Evolutionary conservation across 352 stramenopile species (phyloP).

Genomic region (Detonula confervacea): DNA sequence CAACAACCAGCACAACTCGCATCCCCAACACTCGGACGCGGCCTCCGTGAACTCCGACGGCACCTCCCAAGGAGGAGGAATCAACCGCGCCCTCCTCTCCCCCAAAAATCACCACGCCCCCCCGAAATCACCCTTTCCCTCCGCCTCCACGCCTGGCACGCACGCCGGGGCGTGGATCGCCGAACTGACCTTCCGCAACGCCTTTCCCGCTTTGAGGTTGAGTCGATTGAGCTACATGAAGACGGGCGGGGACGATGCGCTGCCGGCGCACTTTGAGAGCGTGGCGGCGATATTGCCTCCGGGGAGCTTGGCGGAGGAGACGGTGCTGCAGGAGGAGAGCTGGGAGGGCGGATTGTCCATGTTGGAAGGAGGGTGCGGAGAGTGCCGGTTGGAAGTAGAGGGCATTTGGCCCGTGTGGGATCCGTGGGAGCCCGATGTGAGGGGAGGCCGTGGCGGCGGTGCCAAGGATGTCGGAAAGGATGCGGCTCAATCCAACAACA

Average conservation of each 20-base stretch:
- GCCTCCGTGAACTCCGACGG: constrained; percentile 26
- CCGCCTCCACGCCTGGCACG: constrained; percentile 56
- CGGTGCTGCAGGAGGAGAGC: constrained; percentile 48
- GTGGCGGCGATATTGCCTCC: constrained; percentile 80
- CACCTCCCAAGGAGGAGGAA: constrained; percentile 31
- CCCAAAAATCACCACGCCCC: constrained; percentile 24
- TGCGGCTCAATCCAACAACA: background rate
- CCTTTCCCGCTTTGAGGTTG: constrained; percentile 78
- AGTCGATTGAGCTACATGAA: constrained; percentile 82
- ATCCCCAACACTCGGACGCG: constrained; percentile 10
- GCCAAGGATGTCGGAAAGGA: background rate
- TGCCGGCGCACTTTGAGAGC: constrained; percentile 84
- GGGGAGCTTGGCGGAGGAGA: constrained; percentile 59
- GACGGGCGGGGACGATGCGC: constrained; percentile 68
- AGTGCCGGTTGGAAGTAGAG: constrained; percentile 66
- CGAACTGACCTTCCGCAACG: constrained; percentile 78
- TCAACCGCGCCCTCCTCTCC: constrained; percentile 42
- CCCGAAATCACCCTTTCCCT: constrained; percentile 22
- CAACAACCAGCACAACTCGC: constrained; percentile 1
- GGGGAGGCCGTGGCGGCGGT: constrained; percentile 16
- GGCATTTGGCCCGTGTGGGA: constrained; percentile 83
- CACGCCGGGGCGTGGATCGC: constrained; percentile 83
- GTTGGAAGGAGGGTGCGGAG: constrained; percentile 11
- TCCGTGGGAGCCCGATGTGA: constrained; percentile 58
- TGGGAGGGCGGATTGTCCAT: too few species aligned